Evolutionary conservation across 1,284 basidiomycete species (phyloP).

Genomic region (Acaromyces ingoldii): DNA sequence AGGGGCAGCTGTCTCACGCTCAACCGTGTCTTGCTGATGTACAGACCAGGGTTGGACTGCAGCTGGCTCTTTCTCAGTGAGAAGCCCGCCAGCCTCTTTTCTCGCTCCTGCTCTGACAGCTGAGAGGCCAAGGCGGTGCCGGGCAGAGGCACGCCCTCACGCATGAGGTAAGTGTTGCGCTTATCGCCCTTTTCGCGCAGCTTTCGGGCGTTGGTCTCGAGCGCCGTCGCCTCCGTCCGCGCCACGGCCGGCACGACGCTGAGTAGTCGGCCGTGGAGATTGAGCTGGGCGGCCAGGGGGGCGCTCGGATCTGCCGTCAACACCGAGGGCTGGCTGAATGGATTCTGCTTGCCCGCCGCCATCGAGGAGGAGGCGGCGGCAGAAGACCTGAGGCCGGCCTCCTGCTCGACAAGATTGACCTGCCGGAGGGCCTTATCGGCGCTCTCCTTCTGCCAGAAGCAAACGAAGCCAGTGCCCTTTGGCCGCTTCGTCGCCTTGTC

Average conservation of each 20-base stretch:
- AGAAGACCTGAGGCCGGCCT: constrained; percentile 20
- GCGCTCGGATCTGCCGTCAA: constrained; percentile 87
- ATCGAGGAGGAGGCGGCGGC: constrained; percentile 6
- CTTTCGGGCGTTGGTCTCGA: constrained; percentile 78
- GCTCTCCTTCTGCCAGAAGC: constrained; percentile 90
- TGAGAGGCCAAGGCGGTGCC: constrained; percentile 25
- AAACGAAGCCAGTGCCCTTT: constrained; percentile 92
- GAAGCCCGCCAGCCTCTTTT: constrained; percentile 40
- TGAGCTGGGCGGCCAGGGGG: constrained; percentile 72
- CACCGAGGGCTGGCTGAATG: constrained; percentile 44
- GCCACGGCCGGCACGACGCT: constrained; percentile 87
- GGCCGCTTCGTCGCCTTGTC: constrained; percentile 66
- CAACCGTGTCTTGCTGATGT: constrained; percentile 87
- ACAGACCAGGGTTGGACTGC: constrained; percentile 84
- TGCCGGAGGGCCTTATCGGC: constrained; percentile 80
- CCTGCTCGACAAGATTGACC: constrained; percentile 54
- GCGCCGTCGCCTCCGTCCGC: constrained; percentile 73
- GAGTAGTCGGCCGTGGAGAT: constrained; percentile 85
- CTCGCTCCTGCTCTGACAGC: constrained; percentile 33
- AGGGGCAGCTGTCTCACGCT: constrained; percentile 87
- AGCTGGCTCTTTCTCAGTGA: constrained; percentile 41
- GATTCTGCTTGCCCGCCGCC: constrained; percentile 30
- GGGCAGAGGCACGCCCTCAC: constrained; percentile 63
- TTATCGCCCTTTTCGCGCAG: constrained; percentile 83
- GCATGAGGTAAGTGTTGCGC: constrained; percentile 88